Conservation (phyloP, 345 rosid species). For the Cochlearia excelsa region DNA sequence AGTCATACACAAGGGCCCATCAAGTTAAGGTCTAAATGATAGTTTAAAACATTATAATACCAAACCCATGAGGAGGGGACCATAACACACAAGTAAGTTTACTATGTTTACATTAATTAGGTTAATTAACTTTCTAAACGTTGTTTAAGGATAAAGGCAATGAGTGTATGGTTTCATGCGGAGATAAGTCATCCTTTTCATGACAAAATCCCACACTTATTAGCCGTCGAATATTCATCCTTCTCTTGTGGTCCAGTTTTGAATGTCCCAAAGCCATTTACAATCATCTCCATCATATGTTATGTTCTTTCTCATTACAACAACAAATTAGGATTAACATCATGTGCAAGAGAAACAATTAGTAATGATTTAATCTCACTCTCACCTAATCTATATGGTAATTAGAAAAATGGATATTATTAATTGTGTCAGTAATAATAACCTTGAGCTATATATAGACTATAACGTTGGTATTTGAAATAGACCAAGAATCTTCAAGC, state of each 20-base stretch:
- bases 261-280: conserved; percentile 30
- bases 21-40: too few relatives aligned
- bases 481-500: conserved; percentile 37
- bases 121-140: too few relatives aligned
- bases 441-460: conserved; percentile 2
- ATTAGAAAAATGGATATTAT: background rate
- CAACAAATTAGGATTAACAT: background rate
- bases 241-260: conserved; percentile 30
- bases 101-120: too few relatives aligned
- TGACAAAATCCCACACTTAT: background rate
- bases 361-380: conserved; percentile 20
- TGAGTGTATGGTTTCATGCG: conserved; percentile 25
- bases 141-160: conserved; percentile 1
- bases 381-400: conserved; percentile 18
- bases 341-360: conserved; percentile 16
- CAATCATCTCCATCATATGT: conserved; percentile 15
- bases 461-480: conserved; percentile 9
- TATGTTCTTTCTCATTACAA: conserved; percentile 12
- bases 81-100: too few relatives aligned
- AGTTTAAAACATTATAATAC: too few relatives aligned
- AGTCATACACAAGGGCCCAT: too few relatives aligned
- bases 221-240: conserved; percentile 32
- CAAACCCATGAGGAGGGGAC: too few relatives aligned
- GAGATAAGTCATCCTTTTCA: conserved; percentile 32
- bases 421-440: conserved; percentile 26